Conservation (phyloP, 495 filamentous ascomycete genomes). For the Daldinia loculata region DNA sequence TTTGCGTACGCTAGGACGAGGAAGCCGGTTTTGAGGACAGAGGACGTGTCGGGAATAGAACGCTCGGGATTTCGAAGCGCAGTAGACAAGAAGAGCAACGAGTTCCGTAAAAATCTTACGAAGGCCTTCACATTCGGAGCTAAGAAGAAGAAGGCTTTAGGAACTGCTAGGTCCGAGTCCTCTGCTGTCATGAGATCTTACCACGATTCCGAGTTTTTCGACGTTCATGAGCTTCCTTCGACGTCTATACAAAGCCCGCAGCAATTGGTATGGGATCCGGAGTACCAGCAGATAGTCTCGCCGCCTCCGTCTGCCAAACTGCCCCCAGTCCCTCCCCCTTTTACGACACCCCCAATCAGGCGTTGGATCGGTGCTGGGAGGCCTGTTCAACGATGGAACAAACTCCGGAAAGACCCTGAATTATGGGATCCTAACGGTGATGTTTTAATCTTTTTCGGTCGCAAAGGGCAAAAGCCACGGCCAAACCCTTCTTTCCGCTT, state of each 20-base stretch:
- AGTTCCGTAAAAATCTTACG: slow-evolving; percentile 58
- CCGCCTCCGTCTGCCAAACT: slow-evolving; percentile 50
- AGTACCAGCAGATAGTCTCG: slow-evolving; percentile 42
- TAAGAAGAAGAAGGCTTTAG: slow-evolving; percentile 52
- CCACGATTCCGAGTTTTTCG: slow-evolving; percentile 41
- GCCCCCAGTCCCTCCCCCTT: slow-evolving; percentile 45
- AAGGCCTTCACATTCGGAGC: slow-evolving; percentile 57
- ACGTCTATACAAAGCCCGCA: slow-evolving; percentile 20
- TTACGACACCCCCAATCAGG: slow-evolving; percentile 53
- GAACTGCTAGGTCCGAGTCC: slow-evolving; percentile 49
- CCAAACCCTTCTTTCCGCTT: slow-evolving; percentile 66
- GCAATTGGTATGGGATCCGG: slow-evolving; percentile 43
- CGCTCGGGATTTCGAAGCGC: slow-evolving; percentile 58
- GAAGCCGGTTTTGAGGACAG: slow-evolving; percentile 55
- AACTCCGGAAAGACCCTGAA: slow-evolving; percentile 66
- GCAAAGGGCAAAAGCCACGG: slow-evolving; percentile 50
- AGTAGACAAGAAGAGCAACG: slow-evolving; percentile 63
- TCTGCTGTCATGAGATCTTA: slow-evolving; percentile 49
- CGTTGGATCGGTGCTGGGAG: slow-evolving; percentile 60
- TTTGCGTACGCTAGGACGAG: slow-evolving; percentile 55
- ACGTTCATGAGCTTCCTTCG: slow-evolving; percentile 39
- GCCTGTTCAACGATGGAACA: slow-evolving; percentile 62
- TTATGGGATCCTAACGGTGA: slow-evolving; percentile 70
- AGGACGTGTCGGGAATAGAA: slow-evolving; percentile 61
- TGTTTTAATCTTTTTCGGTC: slow-evolving; percentile 66